phyloP scores from a whole-genome alignment of 495 filamentous ascomycete species.

The Aspergillus leporis region DNA sequence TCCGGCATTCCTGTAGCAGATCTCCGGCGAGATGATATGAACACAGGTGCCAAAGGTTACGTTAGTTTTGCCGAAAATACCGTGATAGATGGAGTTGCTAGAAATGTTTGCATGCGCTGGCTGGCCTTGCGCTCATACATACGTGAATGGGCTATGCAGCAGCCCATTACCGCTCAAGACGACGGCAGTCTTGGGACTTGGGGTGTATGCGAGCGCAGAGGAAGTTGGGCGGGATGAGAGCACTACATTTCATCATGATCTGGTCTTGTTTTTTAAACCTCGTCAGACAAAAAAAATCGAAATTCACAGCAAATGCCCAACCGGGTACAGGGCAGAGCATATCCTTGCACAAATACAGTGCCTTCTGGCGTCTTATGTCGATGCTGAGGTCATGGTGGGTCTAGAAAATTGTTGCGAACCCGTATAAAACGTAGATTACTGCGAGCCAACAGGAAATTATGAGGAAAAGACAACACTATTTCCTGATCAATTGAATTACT shows the following conservation, averaged over 20 bases:
- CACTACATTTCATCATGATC: background rate
- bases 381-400: background rate
- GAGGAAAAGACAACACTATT: background rate
- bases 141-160: conserved; percentile 79
- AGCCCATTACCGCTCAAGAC: conserved; percentile 60
- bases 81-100: conserved; percentile 31
- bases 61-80: conserved; percentile 57
- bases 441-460: too few relatives aligned
- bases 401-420: background rate
- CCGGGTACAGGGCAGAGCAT: background rate
- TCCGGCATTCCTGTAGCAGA: conserved; percentile 63
- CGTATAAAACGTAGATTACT: background rate
- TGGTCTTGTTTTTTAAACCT: background rate
- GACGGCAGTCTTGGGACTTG: conserved; percentile 57
- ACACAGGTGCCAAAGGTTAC: conserved; percentile 64
- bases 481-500: background rate
- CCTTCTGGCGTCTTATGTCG: background rate
- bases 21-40: conserved; percentile 69
- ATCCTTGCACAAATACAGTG: background rate
- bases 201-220: conserved; percentile 71
- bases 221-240: conserved; percentile 77
- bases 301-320: background rate
- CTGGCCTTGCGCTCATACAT: conserved; percentile 79
- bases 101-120: conserved; percentile 68
- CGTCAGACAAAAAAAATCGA: background rate